Evolutionary conservation across 371 early-diverging fungal species (phyloP).

Genomic region (Nematocida homosporus): DNA sequence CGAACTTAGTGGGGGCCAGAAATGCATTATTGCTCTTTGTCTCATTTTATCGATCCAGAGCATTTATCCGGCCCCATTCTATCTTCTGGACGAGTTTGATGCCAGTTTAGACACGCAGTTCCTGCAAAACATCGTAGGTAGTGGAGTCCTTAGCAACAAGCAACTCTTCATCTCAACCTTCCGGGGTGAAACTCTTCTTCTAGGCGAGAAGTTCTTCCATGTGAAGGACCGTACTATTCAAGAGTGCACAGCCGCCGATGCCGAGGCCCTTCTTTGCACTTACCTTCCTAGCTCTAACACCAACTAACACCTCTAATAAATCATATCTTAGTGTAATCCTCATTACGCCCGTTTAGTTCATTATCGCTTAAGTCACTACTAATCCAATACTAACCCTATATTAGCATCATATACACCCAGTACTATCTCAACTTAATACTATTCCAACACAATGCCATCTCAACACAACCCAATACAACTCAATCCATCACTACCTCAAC

Average conservation of each 20-base stretch:
- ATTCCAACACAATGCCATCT: background rate
- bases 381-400: background rate
- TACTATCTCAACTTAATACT: too few species aligned
- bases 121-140: conserved; percentile 22
- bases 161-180: conserved; percentile 67
- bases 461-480: background rate
- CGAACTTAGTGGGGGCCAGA: conserved; percentile 86
- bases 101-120: conserved; percentile 81
- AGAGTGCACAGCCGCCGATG: background rate
- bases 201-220: conserved; percentile 61
- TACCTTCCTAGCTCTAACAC: background rate
- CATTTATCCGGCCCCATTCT: conserved; percentile 96
- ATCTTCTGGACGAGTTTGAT: conserved; percentile 99
- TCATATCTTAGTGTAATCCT: too few species aligned
- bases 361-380: too few species aligned
- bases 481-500: background rate
- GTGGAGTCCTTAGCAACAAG: conserved; percentile 4
- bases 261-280: conserved; percentile 5
- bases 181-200: conserved; percentile 56
- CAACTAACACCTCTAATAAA: too few species aligned
- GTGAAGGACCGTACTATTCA: conserved; percentile 23
- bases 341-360: too few species aligned
- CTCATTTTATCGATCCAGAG: conserved; percentile 95
- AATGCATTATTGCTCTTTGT: conserved; percentile 88
- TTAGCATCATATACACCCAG: too few species aligned